Evolutionary conservation across 208 protist genomes (phyloP).

Genomic region (Naegleria gruberi): DNA sequence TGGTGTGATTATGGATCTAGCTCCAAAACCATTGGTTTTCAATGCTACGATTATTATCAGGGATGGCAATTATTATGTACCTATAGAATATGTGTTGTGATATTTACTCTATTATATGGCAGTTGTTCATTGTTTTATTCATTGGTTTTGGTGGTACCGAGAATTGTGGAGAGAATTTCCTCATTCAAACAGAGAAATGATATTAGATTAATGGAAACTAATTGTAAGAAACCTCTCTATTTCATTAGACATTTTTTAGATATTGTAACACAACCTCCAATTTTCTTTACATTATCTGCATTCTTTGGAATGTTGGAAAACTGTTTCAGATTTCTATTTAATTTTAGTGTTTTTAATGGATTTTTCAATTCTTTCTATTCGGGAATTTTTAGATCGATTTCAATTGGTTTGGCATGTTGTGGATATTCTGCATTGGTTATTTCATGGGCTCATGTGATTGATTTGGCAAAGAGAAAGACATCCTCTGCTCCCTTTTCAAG

Average conservation of each 20-base stretch:
- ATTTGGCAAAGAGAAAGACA: background rate
- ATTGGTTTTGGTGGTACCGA: background rate
- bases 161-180: background rate
- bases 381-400: background rate
- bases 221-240: background rate
- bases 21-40: background rate
- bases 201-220: background rate
- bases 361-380: background rate
- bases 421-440: background rate
- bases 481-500: background rate
- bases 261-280: background rate
- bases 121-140: background rate
- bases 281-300: background rate
- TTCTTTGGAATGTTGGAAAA: background rate
- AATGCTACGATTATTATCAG: background rate
- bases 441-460: background rate
- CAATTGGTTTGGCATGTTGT: background rate
- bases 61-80: background rate
- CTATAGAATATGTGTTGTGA: background rate
- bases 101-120: background rate
- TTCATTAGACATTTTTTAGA: background rate
- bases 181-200: background rate
- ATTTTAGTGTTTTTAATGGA: background rate
- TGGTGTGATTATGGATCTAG: background rate
- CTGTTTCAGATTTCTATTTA: background rate